Evolutionary conservation across 2,329 filamentous ascomycete species (phyloP), one percentile per base, ranked within the genome.

Genomic region (Coniochaeta sp.): DNA sequence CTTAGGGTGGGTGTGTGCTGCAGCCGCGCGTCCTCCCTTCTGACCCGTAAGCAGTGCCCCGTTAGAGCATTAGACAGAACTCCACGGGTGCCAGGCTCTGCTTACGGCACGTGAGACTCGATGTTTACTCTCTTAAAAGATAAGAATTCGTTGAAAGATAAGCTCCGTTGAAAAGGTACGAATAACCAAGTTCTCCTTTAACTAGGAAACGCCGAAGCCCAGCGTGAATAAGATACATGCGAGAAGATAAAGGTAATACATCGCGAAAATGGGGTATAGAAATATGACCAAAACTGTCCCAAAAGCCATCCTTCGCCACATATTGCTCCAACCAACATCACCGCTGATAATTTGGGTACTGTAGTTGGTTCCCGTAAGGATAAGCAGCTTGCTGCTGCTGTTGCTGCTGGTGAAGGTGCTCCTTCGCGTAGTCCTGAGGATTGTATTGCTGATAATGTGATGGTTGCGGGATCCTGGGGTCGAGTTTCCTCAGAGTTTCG

Each of bases 391-490:
- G 24, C 16, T 32, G 28, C 3, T 19, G 52, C 2, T 8, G 54
- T 17, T 56, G 28, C 30, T 36, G 28, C 54, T 56, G 54, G 4
- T 22, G 19, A 3, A 10, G 32, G 2, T 19, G 30, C 54, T 34
- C 34, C 34, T 57, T 57, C 6, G 67, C 72, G 42, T 75, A 78
- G 58, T 77, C 74, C 1, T 71, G 70, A 4, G 75, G 74, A 24
- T 78, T 78, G 59, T 78, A 78, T 1, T 65, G 66, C 1, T 63
- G 58, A 52, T 63, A 65, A 3, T 64, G 61, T 3, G 64, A 62
- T 17, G 65, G 65, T 12, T 64, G 64, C 17, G 63, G 62, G 44
- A 63, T 59, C 22, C 59, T 60, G 22, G 62, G 58, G 10, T 69
- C 69, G 1, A 68, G 64, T 61, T 65, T 66, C 58, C 62, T 66